Evolutionary conservation across 148 eudicot species (phyloP).

Genomic region (Camellia sinensis): DNA sequence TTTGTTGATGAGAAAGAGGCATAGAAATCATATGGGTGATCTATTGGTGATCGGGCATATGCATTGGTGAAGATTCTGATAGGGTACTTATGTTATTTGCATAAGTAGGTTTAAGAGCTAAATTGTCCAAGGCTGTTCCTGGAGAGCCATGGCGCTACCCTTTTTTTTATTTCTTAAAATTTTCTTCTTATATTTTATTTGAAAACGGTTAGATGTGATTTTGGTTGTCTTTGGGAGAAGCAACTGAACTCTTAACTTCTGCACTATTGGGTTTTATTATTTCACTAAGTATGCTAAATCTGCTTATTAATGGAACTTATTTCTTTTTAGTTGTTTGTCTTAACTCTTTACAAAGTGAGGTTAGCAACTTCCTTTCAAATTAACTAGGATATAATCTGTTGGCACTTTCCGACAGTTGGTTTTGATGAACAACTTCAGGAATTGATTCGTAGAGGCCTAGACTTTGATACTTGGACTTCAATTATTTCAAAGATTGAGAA

Average conservation of each 20-base stretch:
- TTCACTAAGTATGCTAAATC: background rate
- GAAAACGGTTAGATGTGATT: background rate
- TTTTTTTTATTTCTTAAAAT: background rate
- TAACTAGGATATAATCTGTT: constrained; percentile 11
- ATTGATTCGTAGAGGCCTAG: constrained; percentile 40
- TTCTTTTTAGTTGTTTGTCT: background rate
- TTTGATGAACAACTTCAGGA: constrained; percentile 41
- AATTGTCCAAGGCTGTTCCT: background rate
- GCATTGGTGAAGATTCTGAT: background rate
- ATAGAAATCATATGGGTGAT: background rate
- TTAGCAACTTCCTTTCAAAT: background rate
- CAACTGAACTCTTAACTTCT: background rate
- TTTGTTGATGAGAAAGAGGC: background rate
- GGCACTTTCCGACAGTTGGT: constrained; percentile 32
- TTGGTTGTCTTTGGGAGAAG: background rate
- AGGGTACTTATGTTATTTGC: background rate
- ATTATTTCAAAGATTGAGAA: constrained; percentile 62
- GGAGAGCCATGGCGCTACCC: background rate
- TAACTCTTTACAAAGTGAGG: background rate
- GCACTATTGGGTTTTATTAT: background rate
- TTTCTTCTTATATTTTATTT: background rate
- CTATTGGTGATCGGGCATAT: background rate
- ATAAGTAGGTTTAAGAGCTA: background rate
- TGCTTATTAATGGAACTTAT: background rate
- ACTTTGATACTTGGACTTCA: constrained; percentile 61